A percentile compares a stretch with the other conserved stretches of the same genome.
phyloP scores from a whole-genome alignment of 768 basidiomycete genomes.

The Gymnopilus dilepis region DNA sequence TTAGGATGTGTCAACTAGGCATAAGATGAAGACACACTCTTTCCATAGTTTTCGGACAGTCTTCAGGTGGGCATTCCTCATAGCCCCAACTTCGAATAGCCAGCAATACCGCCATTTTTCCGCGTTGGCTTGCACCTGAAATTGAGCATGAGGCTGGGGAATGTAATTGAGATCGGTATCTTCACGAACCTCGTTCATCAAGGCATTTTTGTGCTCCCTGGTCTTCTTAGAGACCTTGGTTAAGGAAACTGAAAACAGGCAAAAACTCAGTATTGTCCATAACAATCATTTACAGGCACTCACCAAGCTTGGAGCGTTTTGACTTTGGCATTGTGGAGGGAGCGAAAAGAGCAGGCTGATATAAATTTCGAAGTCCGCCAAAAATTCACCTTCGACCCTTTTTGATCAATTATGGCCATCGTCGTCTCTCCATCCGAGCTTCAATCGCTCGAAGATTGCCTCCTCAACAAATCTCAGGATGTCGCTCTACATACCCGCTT shows the following conservation, averaged over 20 bases:
- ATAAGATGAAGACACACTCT: constrained; percentile 58
- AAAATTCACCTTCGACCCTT: constrained; percentile 39
- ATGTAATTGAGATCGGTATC: background rate
- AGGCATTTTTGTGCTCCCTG: constrained; percentile 83
- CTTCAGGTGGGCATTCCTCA: constrained; percentile 94
- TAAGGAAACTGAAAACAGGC: constrained; percentile 69
- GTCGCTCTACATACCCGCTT: constrained; percentile 88
- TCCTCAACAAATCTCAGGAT: constrained; percentile 77
- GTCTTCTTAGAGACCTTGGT: constrained; percentile 96
- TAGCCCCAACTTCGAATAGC: constrained; percentile 93
- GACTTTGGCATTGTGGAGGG: constrained; percentile 78
- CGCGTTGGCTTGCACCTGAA: constrained; percentile 77
- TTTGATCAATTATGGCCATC: constrained; percentile 37
- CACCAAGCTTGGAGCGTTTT: constrained; percentile 87
- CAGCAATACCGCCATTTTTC: constrained; percentile 96
- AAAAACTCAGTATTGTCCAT: constrained; percentile 7
- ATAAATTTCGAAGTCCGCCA: constrained; percentile 54
- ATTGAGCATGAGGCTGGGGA: constrained; percentile 2
- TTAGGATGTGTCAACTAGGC: background rate
- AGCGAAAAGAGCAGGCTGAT: constrained; percentile 25
- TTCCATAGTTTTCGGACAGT: constrained; percentile 94
- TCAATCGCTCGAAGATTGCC: constrained; percentile 66
- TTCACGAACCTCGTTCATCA: constrained; percentile 75
- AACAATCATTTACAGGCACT: constrained; percentile 32
- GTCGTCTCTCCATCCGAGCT: constrained; percentile 59